Percentiles rank a stretch among this genome's conserved stretches.
These are phyloP conservation scores for Ceratocystis diversiconidia DNA, from an alignment of 2,329 filamentous ascomycete species.

Conservation along the genomic window DNA sequence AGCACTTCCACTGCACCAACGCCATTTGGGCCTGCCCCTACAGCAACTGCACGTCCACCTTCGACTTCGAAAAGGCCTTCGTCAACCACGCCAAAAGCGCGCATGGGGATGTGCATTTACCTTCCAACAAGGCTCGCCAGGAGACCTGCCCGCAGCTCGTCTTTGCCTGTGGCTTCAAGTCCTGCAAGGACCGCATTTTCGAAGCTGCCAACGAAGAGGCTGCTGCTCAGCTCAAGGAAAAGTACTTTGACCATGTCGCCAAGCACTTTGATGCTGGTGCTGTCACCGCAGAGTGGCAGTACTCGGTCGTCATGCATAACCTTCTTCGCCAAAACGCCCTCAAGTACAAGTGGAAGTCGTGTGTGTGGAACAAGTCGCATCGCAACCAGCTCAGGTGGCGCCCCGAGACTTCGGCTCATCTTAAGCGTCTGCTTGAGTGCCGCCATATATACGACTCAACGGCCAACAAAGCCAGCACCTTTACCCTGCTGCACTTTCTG, in stretches of 20 bases:
- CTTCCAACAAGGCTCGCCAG: conserved; percentile 29
- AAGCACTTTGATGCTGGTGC: conserved; percentile 33
- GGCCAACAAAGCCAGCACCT: conserved; percentile 10
- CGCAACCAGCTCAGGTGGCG: conserved; percentile 30
- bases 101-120: conserved; percentile 30
- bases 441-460: conserved; percentile 31
- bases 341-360: conserved; percentile 33
- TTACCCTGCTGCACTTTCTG: conserved; percentile 30
- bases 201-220: conserved; percentile 28
- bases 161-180: conserved; percentile 31
- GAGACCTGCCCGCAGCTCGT: conserved; percentile 32
- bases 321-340: conserved; percentile 31
- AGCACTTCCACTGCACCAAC: conserved; percentile 33
- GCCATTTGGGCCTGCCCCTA: conserved; percentile 32
- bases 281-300: conserved; percentile 32
- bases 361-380: conserved; percentile 33
- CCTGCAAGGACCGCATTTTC: conserved; percentile 31
- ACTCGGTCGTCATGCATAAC: conserved; percentile 32
- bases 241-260: conserved; percentile 34
- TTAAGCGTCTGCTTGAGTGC: conserved; percentile 33
- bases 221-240: conserved; percentile 28
- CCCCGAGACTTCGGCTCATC: conserved; percentile 29
- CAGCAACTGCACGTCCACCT: conserved; percentile 30
- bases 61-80: conserved; percentile 33
- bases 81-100: conserved; percentile 32